Conservation (phyloP, 2,329 filamentous ascomycete genomes). For the Cryphonectria japonica region DNA sequence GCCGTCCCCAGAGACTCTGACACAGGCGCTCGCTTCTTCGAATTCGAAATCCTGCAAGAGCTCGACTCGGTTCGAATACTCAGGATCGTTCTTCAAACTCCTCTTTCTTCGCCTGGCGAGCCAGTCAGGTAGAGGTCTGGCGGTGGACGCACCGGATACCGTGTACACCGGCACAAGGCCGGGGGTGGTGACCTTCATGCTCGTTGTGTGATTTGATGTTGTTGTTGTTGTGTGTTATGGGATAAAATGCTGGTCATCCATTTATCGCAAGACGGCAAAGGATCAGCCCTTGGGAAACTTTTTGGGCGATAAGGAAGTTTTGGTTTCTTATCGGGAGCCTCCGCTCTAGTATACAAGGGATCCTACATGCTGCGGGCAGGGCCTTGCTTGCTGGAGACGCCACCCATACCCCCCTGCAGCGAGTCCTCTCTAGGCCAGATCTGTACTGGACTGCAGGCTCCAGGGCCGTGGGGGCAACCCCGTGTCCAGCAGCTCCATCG, state of each 20-base stretch:
- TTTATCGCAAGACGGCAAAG: background rate
- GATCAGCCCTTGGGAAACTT: conserved; percentile 15
- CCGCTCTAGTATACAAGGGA: background rate
- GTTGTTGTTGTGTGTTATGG: background rate
- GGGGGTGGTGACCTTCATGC: conserved; percentile 82
- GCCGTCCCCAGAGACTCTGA: conserved; percentile 90
- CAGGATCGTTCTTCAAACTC: conserved; percentile 87
- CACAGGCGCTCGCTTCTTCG: conserved; percentile 89
- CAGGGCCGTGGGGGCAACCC: background rate
- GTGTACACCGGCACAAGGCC: conserved; percentile 89
- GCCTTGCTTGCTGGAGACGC: background rate
- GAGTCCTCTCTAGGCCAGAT: background rate
- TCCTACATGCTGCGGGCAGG: background rate
- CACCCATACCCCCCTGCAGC: conserved; percentile 1
- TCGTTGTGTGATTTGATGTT: conserved; percentile 5
- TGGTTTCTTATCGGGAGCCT: conserved; percentile 8
- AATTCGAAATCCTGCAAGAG: conserved; percentile 97
- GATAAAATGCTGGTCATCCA: conserved; percentile 4
- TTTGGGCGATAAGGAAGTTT: conserved; percentile 20
- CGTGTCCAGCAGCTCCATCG: background rate
- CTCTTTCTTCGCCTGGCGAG: conserved; percentile 86
- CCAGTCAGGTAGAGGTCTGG: conserved; percentile 92
- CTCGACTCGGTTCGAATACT: conserved; percentile 93
- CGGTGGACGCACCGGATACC: conserved; percentile 86
- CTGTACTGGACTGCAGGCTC: background rate